These are phyloP conservation scores for Cercophora samala DNA, from an alignment of 495 filamentous ascomycete genomes.

Conservation along the genomic window DNA sequence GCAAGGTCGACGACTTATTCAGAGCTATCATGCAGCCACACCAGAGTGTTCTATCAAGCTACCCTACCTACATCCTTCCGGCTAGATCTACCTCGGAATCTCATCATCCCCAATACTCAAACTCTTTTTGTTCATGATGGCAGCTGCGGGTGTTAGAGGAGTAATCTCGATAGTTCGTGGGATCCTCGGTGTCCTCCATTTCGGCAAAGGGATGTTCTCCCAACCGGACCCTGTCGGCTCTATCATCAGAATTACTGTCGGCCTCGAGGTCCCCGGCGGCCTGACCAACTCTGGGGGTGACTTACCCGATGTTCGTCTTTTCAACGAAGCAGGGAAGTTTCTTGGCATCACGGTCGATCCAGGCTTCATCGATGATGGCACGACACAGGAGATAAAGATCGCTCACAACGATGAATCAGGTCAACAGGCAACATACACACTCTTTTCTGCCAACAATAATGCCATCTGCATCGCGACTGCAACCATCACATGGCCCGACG, in stretches of 20 bases:
- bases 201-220: slow-evolving; percentile 10
- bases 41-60: no score
- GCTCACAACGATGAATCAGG: slow-evolving; percentile 14
- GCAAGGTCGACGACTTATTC: no score
- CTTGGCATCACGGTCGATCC: slow-evolving; percentile 26
- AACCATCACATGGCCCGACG: slow-evolving; percentile 28
- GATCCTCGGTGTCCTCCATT: neutral
- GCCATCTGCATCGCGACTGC: slow-evolving; percentile 32
- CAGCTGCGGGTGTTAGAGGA: no score
- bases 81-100: no score
- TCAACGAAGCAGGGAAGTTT: slow-evolving; percentile 30
- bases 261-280: slow-evolving; percentile 22
- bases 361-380: slow-evolving; percentile 24
- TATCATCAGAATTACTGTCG: slow-evolving; percentile 25
- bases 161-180: slow-evolving; percentile 1
- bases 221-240: slow-evolving; percentile 17
- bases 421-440: slow-evolving; percentile 29
- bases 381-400: slow-evolving; percentile 26
- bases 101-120: no score
- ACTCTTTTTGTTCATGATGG: no score
- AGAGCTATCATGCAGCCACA: no score
- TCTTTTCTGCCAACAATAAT: slow-evolving; percentile 33
- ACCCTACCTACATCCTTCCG: no score
- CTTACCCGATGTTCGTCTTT: slow-evolving; percentile 35
- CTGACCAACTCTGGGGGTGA: slow-evolving; percentile 28